A percentile compares a stretch with the other conserved stretches of the same genome.
Evolutionary conservation across 331 rosid species (phyloP).

Genomic region (Rhamnella rubrinervis): DNA sequence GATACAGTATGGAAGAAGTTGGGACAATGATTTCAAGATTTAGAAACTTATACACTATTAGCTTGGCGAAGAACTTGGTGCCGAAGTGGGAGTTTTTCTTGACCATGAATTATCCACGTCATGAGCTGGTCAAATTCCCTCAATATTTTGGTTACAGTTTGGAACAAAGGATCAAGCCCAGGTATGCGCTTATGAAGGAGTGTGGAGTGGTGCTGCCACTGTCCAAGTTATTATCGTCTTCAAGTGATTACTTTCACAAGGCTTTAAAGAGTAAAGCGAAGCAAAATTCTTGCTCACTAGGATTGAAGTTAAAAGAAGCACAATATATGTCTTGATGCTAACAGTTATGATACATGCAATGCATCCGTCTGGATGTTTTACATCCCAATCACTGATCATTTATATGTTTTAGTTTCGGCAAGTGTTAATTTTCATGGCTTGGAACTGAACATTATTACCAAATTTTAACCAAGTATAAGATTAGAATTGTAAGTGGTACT

Average conservation of each 20-base stretch:
- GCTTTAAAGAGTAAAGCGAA: slow-evolving; percentile 51
- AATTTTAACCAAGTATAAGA: too few species aligned
- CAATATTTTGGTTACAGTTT: slow-evolving; percentile 77
- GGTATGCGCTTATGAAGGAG: slow-evolving; percentile 52
- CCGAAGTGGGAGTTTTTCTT: slow-evolving; percentile 78
- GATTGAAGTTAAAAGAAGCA: too few species aligned
- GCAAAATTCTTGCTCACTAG: slow-evolving; percentile 10
- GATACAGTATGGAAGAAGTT: slow-evolving; percentile 61
- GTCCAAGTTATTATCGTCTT: slow-evolving; percentile 61
- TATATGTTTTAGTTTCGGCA: too few species aligned
- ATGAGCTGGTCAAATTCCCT: slow-evolving; percentile 80
- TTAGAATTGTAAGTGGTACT: too few species aligned
- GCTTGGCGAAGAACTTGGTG: slow-evolving; percentile 56
- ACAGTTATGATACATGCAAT: too few species aligned
- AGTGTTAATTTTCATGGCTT: too few species aligned
- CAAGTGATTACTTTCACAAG: slow-evolving; percentile 40
- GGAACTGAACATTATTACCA: too few species aligned
- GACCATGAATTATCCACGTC: slow-evolving; percentile 60
- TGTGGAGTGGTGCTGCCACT: slow-evolving; percentile 55
- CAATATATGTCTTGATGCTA: too few species aligned
- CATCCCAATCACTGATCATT: too few species aligned
- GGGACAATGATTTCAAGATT: slow-evolving; percentile 76
- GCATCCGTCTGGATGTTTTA: too few species aligned
- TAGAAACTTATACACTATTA: slow-evolving; percentile 62
- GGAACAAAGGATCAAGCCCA: slow-evolving; percentile 69